phyloP scores from a whole-genome alignment of 352 stramenopile genomes.

The Phytophthora tubulina region DNA sequence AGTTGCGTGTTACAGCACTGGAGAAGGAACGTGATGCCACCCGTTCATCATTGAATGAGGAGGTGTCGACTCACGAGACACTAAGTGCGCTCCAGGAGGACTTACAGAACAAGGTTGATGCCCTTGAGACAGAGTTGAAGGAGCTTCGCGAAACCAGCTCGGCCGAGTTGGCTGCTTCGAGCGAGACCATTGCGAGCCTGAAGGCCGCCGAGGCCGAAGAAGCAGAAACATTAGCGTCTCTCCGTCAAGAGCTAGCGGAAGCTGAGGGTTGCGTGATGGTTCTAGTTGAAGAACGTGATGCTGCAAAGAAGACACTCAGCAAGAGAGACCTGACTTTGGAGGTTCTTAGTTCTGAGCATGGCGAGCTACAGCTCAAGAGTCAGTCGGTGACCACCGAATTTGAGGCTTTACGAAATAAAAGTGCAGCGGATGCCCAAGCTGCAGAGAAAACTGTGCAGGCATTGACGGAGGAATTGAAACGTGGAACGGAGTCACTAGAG shows the following conservation, averaged over 20 bases:
- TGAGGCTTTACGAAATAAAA: slow-evolving; percentile 35
- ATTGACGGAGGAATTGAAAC: slow-evolving; percentile 30
- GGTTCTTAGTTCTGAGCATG: slow-evolving; percentile 47
- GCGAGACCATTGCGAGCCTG: slow-evolving; percentile 34
- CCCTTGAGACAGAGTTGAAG: slow-evolving; percentile 36
- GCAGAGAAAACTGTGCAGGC: slow-evolving; percentile 27
- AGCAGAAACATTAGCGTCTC: slow-evolving; percentile 26
- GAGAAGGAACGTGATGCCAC: slow-evolving; percentile 44
- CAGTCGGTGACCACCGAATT: slow-evolving; percentile 44
- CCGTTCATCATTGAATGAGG: slow-evolving; percentile 41
- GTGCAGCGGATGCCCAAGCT: slow-evolving; percentile 29
- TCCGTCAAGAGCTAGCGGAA: slow-evolving; percentile 45
- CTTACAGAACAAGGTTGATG: slow-evolving; percentile 39
- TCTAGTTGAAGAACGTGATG: slow-evolving; percentile 48
- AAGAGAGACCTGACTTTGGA: slow-evolving; percentile 46
- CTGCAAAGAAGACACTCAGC: slow-evolving; percentile 44
- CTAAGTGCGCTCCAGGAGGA: slow-evolving; percentile 43
- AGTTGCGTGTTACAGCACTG: slow-evolving; percentile 34
- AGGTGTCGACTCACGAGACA: slow-evolving; percentile 42
- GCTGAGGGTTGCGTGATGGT: slow-evolving; percentile 48
- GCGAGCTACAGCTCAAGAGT: slow-evolving; percentile 49
- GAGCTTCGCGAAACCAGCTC: slow-evolving; percentile 30
- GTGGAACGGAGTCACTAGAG: slow-evolving; percentile 29
- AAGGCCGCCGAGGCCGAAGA: slow-evolving; percentile 22
- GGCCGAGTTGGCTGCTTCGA: slow-evolving; percentile 31